phyloP scores from a whole-genome alignment of 164 flowering plant genomes.

The Euptelea pleiosperma region DNA sequence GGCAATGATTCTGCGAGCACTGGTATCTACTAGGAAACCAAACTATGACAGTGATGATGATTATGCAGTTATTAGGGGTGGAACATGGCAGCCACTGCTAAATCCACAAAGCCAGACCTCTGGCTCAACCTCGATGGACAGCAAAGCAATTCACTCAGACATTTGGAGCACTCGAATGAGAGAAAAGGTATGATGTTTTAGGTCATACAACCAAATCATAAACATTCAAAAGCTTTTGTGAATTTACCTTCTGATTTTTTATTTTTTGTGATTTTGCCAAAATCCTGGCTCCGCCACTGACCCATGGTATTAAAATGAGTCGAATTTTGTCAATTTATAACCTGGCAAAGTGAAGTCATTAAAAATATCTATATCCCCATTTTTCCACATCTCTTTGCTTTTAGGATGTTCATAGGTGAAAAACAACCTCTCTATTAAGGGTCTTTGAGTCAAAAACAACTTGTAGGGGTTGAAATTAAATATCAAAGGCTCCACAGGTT shows the following conservation, averaged over 20 bases:
- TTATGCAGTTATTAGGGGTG: conserved; percentile 33
- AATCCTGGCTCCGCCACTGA: no score
- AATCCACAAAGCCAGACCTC: conserved; percentile 42
- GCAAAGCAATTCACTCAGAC: conserved; percentile 38
- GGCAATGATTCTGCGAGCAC: conserved; percentile 52
- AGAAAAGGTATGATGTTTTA: conserved; percentile 52
- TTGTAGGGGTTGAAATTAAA: no score
- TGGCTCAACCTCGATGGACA: conserved; percentile 36
- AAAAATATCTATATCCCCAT: no score
- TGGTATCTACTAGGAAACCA: conserved; percentile 39
- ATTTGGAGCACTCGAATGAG: conserved; percentile 73
- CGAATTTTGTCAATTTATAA: no score
- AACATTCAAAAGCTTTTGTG: not conserved
- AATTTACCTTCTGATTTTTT: not conserved
- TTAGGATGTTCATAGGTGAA: no score
- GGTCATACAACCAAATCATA: not conserved
- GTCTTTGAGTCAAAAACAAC: no score
- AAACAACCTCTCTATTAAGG: no score
- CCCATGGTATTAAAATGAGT: no score
- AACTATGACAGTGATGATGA: conserved; percentile 55
- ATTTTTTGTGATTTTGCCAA: no score
- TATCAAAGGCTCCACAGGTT: no score
- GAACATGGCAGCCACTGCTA: conserved; percentile 56
- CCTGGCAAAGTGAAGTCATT: no score
- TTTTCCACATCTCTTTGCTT: no score